Conservation (phyloP, 2,329 filamentous ascomycete genomes). For the Akanthomyces uredinophilus region DNA sequence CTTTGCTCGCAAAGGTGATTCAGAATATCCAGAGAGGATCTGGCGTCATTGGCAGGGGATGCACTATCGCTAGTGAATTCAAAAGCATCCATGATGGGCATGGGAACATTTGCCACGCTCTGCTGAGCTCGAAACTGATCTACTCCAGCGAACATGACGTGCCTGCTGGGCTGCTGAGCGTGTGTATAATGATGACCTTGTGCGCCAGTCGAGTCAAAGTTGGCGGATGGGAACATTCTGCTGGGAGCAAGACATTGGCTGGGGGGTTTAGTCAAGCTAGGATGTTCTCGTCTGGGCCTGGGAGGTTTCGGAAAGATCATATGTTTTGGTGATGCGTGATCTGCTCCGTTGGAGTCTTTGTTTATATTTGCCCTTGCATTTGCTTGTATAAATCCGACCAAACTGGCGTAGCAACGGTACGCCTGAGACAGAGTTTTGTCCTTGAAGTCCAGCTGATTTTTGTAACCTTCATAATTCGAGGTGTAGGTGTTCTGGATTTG, state of each 20-base stretch:
- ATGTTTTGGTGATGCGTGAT: constrained; percentile 41
- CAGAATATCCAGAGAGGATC: constrained; percentile 64
- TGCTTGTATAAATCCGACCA: constrained; percentile 60
- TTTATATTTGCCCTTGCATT: constrained; percentile 45
- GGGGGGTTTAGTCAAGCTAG: neutral
- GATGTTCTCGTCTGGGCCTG: constrained; percentile 8
- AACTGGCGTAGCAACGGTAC: constrained; percentile 67
- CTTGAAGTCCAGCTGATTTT: constrained; percentile 45
- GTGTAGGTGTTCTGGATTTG: neutral
- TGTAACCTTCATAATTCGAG: neutral
- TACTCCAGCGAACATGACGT: constrained; percentile 27
- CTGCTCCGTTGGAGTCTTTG: constrained; percentile 30
- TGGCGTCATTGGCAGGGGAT: constrained; percentile 51
- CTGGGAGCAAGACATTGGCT: neutral
- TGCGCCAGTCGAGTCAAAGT: neutral
- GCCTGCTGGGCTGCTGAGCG: neutral
- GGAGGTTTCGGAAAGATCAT: constrained; percentile 49
- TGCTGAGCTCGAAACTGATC: constrained; percentile 30
- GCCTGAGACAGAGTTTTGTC: constrained; percentile 65
- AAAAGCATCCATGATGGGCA: neutral
- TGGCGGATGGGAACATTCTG: neutral
- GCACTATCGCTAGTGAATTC: neutral
- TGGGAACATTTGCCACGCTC: constrained; percentile 3
- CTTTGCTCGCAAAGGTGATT: constrained; percentile 72
- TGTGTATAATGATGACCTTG: constrained; percentile 3